These are phyloP conservation scores for Barnettozyma californica DNA, from an alignment of 805 yeast genomes.

Conservation along the genomic window DNA sequence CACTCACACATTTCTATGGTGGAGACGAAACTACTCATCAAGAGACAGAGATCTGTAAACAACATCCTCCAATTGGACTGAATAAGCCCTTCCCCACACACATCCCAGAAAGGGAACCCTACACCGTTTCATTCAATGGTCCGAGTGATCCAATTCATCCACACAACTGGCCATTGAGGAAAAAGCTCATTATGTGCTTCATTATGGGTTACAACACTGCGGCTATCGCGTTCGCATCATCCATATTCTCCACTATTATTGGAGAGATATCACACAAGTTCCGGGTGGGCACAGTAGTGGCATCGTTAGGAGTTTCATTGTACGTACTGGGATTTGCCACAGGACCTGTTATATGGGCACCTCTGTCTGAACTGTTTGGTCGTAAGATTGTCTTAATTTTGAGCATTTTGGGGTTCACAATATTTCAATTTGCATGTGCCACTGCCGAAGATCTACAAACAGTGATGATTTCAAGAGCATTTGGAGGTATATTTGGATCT, in stretches of 20 bases:
- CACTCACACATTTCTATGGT: constrained; percentile 1
- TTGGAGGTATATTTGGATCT: constrained; percentile 77
- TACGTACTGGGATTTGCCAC: constrained; percentile 89
- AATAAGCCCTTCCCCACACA: constrained; percentile 37
- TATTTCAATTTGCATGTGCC: constrained; percentile 70
- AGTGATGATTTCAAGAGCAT: constrained; percentile 69
- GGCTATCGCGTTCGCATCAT: constrained; percentile 67
- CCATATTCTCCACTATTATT: constrained; percentile 66
- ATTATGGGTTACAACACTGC: constrained; percentile 45
- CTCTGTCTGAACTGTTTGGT: constrained; percentile 72
- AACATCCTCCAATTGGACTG: constrained; percentile 56
- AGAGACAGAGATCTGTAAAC: neutral
- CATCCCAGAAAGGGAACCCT: constrained; percentile 61
- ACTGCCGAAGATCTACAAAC: constrained; percentile 75
- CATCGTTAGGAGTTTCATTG: constrained; percentile 69
- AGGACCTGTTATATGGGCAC: constrained; percentile 91
- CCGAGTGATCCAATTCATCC: constrained; percentile 77
- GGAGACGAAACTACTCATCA: neutral
- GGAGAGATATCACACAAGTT: constrained; percentile 42
- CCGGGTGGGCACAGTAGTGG: constrained; percentile 60
- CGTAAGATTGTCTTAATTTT: constrained; percentile 55
- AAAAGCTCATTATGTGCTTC: constrained; percentile 38
- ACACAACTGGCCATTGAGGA: constrained; percentile 59
- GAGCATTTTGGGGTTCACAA: constrained; percentile 49
- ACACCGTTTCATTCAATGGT: constrained; percentile 71